These are phyloP conservation scores for Aureobasidium sp. DNA, from an alignment of 2,329 filamentous ascomycete species.

Conservation along the genomic window DNA sequence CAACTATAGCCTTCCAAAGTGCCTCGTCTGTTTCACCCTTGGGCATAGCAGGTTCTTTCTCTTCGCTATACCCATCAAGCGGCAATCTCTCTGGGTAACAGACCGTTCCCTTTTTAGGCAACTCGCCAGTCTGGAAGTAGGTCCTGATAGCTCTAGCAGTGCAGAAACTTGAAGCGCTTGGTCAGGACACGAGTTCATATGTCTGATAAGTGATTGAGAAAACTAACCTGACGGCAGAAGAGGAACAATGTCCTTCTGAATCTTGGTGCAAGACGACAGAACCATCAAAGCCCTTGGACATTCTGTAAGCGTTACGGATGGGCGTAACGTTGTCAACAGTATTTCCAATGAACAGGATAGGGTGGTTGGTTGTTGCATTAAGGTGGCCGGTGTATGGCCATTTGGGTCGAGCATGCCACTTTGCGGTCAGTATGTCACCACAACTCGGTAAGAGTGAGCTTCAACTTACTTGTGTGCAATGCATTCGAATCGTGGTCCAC, in stretches of 20 bases:
- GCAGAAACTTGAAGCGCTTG: slow-evolving; percentile 25
- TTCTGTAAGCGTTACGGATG: slow-evolving; percentile 38
- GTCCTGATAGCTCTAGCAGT: slow-evolving; percentile 26
- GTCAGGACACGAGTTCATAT: not conserved
- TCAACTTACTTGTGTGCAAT: slow-evolving; percentile 22
- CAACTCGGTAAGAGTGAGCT: not conserved
- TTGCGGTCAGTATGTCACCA: not conserved
- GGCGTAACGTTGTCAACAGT: slow-evolving; percentile 54
- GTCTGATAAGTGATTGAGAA: not conserved
- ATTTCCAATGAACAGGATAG: slow-evolving; percentile 50
- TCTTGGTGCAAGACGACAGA: slow-evolving; percentile 38
- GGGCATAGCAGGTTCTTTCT: slow-evolving; percentile 13
- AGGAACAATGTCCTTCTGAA: slow-evolving; percentile 23
- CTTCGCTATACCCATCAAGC: slow-evolving; percentile 15
- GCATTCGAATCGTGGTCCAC: slow-evolving; percentile 23
- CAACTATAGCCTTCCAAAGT: slow-evolving; percentile 17
- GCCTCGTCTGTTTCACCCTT: slow-evolving; percentile 15
- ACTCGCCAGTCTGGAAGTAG: slow-evolving; percentile 34
- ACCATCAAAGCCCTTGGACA: slow-evolving; percentile 34
- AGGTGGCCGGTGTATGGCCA: slow-evolving; percentile 19
- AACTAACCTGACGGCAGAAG: slow-evolving; percentile 18
- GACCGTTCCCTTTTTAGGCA: slow-evolving; percentile 28
- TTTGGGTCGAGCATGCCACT: slow-evolving; percentile 16
- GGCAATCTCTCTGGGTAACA: slow-evolving; percentile 27
- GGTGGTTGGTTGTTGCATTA: slow-evolving; percentile 39